These are phyloP conservation scores for Sporobolomyces roseus DNA, from an alignment of 768 basidiomycete species.

Conservation along the genomic window DNA sequence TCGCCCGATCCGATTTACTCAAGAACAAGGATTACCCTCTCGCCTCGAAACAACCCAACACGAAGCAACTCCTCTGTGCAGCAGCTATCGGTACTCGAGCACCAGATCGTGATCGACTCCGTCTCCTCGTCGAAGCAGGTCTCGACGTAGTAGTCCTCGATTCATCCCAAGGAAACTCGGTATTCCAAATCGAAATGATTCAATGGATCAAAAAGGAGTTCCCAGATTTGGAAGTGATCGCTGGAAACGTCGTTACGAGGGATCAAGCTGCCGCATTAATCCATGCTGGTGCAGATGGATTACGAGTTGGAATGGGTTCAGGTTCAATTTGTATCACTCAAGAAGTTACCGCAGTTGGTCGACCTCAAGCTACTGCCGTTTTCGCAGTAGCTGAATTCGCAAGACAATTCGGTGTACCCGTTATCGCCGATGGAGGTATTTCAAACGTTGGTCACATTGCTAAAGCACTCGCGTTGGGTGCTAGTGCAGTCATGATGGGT, in stretches of 20 bases:
- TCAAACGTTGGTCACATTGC: conserved; percentile 95
- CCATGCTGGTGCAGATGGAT: conserved; percentile 87
- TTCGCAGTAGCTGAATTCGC: conserved; percentile 92
- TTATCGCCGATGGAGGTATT: conserved; percentile 94
- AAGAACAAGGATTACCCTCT: conserved; percentile 97
- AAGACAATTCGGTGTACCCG: conserved; percentile 85
- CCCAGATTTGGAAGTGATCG: conserved; percentile 85
- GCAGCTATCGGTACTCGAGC: conserved; percentile 92
- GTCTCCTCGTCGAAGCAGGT: conserved; percentile 83
- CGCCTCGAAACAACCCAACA: conserved; percentile 81
- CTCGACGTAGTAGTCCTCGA: conserved; percentile 92
- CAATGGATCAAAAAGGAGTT: conserved; percentile 81
- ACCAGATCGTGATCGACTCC: conserved; percentile 76
- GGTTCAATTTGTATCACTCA: conserved; percentile 99
- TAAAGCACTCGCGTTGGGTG: conserved; percentile 90
- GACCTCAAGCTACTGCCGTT: conserved; percentile 98
- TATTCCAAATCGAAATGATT: conserved; percentile 91
- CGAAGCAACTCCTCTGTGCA: conserved; percentile 93
- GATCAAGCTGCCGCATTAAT: conserved; percentile 95
- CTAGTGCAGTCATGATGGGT: conserved; percentile 98
- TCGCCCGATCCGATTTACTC: conserved; percentile 92
- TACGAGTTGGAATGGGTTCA: conserved; percentile 94
- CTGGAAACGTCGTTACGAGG: conserved; percentile 95
- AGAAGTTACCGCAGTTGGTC: conserved; percentile 97
- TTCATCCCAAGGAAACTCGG: conserved; percentile 93